Evolutionary conservation across 768 basidiomycete genomes (phyloP), one percentile per base, ranked within the genome.

Genomic region (Neoboletus magnificus): DNA sequence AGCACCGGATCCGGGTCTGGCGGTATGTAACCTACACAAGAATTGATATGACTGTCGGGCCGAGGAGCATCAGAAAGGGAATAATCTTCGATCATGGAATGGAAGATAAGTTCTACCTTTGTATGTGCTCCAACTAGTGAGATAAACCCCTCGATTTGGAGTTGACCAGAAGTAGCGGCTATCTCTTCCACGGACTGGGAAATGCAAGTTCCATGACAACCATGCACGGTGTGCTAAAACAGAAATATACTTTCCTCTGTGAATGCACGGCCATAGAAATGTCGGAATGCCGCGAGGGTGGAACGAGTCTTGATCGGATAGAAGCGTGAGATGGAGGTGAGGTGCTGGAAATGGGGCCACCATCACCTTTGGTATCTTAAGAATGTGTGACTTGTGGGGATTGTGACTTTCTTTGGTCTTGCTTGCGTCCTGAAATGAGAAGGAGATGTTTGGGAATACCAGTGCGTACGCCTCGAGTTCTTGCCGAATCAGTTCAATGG

Each of bases 131-230:
- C 91, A 18, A 82, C 80, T 6, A 93, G 76, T 66, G 91, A 90
- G 53, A 97, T 84, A 67, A 98, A 98, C 0, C 96, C 96, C 54
- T 86, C 76, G 9, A 92, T 73, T 42, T 70, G 79, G 63, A 87
- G 70, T 16, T 76, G 73, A 10, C 74, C 85, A n/a, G 71, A 76
- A 33, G 62, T 65, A 1, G 77, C 71, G 29, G 82, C 62, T 47
- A 93, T 78, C 52, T 82, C 79, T 58, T 93, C 87, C 9, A 89
- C 80, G 61, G 86, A 81, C 91, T 93, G 62, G 40, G 50, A 52
- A 62, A 68, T 49, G 44, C 40, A 51, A 47, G 27, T 46, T 60
- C 60, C 56, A 51, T 62, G 50, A 60, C 32, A 23, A 47, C 59
- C 57, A 41, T 23, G 27, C 35, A 59, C 5, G 15, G 44, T 10